Evolutionary conservation across 2,329 filamentous ascomycete species (phyloP), one percentile per base, ranked within the genome.

Genomic region (Neopestalotiopsis sp.): DNA sequence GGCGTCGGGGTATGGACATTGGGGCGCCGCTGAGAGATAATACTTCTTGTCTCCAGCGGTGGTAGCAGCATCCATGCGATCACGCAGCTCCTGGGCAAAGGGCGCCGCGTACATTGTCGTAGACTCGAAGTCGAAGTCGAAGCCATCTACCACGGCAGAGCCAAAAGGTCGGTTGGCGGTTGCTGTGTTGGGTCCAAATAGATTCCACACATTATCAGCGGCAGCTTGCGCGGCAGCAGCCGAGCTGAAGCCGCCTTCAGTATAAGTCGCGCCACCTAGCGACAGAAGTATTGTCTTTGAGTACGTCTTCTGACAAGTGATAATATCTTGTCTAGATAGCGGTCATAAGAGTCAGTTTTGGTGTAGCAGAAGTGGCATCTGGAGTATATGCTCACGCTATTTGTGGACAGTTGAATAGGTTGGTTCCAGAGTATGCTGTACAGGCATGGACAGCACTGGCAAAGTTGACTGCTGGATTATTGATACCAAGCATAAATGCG

Each of bases 61-160:
- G 0, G 75, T 79, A 30, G 85, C 84, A 24, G 80, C 80, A 72
- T 89, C 82, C 84, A 90, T 90, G 42, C 84, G 78, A 17, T 77
- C 73, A 38, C 90, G 87, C 10, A 93, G 84, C 67, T 85, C 81
- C 49, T 84, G 81, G 1, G 86, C 90, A 73, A 94, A 92, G 1
- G 87, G 80, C 0, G 82, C 84, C 80, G 91, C 89, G 80, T 92
- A 90, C 62, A 79, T 78, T 14, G 87, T 85, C 2, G 79, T 78
- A 4, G 87, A 83, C 80, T 94, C 92, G 71, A 94, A 90, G 77
- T 94, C 92, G 71, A 94, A 89, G 79, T 94, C 92, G 77, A 94
- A 94, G 4, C 92, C 92, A 77, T 94, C 91, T 57, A 94, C 81
- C 4, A 88, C 83, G 10, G 89, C 88, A 13, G 81, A 79, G 67